A percentile compares a stretch with the other conserved stretches of the same genome.
Evolutionary conservation across 2,329 filamentous ascomycete species (phyloP).

Genomic region (Penicillium janthinellum): DNA sequence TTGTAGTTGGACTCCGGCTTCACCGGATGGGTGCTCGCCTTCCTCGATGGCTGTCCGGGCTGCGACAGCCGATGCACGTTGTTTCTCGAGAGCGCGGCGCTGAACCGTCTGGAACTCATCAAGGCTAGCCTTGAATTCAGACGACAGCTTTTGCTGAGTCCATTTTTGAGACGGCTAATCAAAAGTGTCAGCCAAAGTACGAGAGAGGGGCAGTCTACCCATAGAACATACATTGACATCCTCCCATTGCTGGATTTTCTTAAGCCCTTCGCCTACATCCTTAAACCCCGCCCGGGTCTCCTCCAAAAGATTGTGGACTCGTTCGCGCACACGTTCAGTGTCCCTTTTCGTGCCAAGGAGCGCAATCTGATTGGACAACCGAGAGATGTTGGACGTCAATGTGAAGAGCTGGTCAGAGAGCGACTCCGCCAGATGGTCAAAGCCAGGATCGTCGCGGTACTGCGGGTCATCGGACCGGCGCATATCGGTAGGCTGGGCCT

Average conservation of each 20-base stretch:
- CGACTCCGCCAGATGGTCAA: conserved; percentile 77
- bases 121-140: conserved; percentile 86
- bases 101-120: conserved; percentile 93
- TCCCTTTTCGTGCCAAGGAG: conserved; percentile 88
- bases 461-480: conserved; percentile 69
- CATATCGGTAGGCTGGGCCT: conserved; percentile 72
- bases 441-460: conserved; percentile 91
- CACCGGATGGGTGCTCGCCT: conserved; percentile 30
- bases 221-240: conserved; percentile 68
- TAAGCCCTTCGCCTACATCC: conserved; percentile 88
- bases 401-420: conserved; percentile 88
- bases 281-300: conserved; percentile 86
- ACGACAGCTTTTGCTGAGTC: conserved; percentile 90
- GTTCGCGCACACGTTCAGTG: conserved; percentile 84
- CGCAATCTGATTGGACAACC: conserved; percentile 79
- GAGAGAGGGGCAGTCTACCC: background rate
- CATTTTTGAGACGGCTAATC: conserved; percentile 88
- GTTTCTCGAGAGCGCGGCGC: conserved; percentile 85
- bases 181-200: conserved; percentile 14
- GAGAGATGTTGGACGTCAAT: conserved; percentile 83
- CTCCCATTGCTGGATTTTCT: conserved; percentile 85
- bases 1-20: conserved; percentile 54
- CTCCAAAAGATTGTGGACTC: conserved; percentile 83
- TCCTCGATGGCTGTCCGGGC: conserved; percentile 78
- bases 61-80: conserved; percentile 81